Percentiles rank a stretch among this genome's conserved stretches.
Conservation (phyloP, 108 stramenopile species). For the Pseudonitzschia delicatissima region DNA sequence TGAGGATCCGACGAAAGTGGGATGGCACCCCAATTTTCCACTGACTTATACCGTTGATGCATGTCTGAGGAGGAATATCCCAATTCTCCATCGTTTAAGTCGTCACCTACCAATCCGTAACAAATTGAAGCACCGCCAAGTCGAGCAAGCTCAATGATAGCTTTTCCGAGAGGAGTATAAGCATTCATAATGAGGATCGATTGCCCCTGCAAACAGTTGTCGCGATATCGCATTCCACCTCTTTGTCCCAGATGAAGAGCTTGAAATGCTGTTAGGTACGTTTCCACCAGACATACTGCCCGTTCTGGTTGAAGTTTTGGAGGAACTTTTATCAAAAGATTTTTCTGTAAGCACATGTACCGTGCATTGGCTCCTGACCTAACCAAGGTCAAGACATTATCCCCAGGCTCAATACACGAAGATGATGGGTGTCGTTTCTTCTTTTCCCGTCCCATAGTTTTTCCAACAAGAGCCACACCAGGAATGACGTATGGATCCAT, state of each 20-base stretch:
- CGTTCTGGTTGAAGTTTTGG: conserved; percentile 26
- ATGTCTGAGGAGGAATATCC: background rate
- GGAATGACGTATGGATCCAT: conserved; percentile 44
- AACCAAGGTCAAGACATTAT: conserved; percentile 50
- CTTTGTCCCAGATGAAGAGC: conserved; percentile 53
- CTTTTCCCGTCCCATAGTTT: conserved; percentile 11
- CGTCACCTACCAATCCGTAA: conserved; percentile 43
- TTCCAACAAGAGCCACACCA: conserved; percentile 44
- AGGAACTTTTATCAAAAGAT: conserved; percentile 56
- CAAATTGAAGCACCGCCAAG: conserved; percentile 57
- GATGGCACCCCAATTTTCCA: conserved; percentile 46
- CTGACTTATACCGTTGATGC: conserved; percentile 14
- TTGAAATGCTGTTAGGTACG: conserved; percentile 77
- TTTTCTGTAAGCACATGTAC: conserved; percentile 41
- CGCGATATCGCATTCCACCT: conserved; percentile 33
- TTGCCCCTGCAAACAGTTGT: conserved; percentile 43
- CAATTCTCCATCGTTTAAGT: background rate
- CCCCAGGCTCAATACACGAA: conserved; percentile 35
- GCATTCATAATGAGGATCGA: conserved; percentile 71
- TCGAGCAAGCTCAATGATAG: conserved; percentile 53
- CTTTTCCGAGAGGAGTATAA: conserved; percentile 55
- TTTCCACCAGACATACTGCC: conserved; percentile 65
- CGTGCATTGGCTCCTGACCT: conserved; percentile 61
- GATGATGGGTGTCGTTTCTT: conserved; percentile 9
- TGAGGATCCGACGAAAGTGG: conserved; percentile 44